Evolutionary conservation across 441 rosid genomes (phyloP).

Genomic region (Adansonia gregorii): DNA sequence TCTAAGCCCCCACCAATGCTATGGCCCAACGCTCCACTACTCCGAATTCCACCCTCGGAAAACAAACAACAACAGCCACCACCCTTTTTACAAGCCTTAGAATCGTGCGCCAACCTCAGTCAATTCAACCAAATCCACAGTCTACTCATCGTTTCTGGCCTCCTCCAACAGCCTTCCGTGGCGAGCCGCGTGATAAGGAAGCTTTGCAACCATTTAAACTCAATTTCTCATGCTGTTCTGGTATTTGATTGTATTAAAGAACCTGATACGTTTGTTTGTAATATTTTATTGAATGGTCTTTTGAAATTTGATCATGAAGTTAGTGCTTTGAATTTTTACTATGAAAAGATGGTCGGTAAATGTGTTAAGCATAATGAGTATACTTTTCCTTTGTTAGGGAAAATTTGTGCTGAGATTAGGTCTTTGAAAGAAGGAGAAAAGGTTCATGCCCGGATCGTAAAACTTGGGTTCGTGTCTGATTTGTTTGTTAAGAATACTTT

Average conservation of each 20-base stretch:
- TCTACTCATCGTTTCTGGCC: constrained; percentile 48
- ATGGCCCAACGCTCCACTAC: constrained; percentile 43
- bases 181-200: constrained; percentile 45
- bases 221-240: constrained; percentile 43
- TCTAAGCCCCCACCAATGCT: constrained; percentile 51
- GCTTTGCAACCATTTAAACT: constrained; percentile 45
- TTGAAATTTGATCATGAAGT: constrained; percentile 37
- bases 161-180: constrained; percentile 51
- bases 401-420: constrained; percentile 49
- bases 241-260: constrained; percentile 46
- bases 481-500: constrained; percentile 63
- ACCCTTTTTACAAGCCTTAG: constrained; percentile 44
- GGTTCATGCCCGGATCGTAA: constrained; percentile 46
- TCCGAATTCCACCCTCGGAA: constrained; percentile 9
- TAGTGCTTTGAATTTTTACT: constrained; percentile 56
- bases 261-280: constrained; percentile 66
- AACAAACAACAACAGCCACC: constrained; percentile 11
- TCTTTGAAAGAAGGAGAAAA: constrained; percentile 55
- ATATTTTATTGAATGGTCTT: constrained; percentile 51
- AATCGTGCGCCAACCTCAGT: constrained; percentile 38
- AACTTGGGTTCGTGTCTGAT: constrained; percentile 56
- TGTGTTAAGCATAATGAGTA: constrained; percentile 53
- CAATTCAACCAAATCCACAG: constrained; percentile 59
- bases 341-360: constrained; percentile 50
- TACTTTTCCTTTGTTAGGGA: constrained; percentile 58